These are phyloP conservation scores for Eimeria nieschulzi DNA, from an alignment of 169 alveolate genomes.

Conservation along the genomic window DNA sequence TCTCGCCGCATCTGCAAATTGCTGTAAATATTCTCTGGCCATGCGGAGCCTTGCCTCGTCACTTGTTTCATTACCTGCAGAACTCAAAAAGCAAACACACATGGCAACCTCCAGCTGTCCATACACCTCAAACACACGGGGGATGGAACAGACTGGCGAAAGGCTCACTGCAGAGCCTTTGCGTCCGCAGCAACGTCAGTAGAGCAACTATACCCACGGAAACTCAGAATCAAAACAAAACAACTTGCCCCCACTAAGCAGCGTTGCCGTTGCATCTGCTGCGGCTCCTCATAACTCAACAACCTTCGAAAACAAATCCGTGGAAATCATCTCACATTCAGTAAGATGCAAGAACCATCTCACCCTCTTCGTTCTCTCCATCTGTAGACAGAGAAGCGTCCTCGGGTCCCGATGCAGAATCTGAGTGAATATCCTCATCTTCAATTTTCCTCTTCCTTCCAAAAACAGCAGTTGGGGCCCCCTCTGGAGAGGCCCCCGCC, in stretches of 20 bases:
- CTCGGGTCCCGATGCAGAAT: conserved; percentile 43
- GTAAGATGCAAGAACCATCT: too few species aligned
- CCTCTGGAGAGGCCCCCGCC: background rate
- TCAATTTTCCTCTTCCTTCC: background rate
- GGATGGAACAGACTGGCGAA: background rate
- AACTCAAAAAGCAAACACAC: too few species aligned
- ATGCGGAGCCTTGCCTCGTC: conserved; percentile 67
- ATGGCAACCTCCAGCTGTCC: too few species aligned
- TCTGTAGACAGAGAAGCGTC: background rate
- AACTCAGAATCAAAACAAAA: too few species aligned
- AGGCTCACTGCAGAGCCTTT: background rate
- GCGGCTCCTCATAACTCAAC: too few species aligned
- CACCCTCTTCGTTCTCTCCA: conserved; percentile 25
- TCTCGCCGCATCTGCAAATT: conserved; percentile 34
- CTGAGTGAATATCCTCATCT: conserved; percentile 40
- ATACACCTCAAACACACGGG: too few species aligned
- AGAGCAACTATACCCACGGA: too few species aligned
- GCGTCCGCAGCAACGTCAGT: too few species aligned
- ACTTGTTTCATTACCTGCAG: conserved; percentile 20
- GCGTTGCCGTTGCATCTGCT: too few species aligned
- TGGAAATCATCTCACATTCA: too few species aligned
- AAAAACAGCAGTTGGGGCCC: background rate
- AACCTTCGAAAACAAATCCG: too few species aligned
- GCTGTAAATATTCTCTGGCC: conserved; percentile 27
- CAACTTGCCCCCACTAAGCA: too few species aligned